Evolutionary conservation across 2,329 filamentous ascomycete species (phyloP), one percentile per base, ranked within the genome.

Genomic region (Mycosphaerelloides madeirae): DNA sequence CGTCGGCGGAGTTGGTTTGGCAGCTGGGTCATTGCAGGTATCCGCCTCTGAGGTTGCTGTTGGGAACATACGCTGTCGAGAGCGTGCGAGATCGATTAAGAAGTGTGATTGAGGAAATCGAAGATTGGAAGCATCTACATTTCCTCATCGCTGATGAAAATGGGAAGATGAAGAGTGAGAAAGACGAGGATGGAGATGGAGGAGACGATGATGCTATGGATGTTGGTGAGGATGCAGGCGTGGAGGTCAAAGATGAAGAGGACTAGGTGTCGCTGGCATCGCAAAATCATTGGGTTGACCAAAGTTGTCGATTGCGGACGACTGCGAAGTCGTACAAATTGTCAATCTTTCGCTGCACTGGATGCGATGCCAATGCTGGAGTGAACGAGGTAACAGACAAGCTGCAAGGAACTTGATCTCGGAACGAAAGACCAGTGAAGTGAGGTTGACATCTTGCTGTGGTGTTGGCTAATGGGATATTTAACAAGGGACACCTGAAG

Each of bases 31-130:
- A 97, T 71, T 97, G 91, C 69, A 84, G 82, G n/a, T 96, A 89
- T 63, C 93, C 93, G 38, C 93, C 93, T 0, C 65, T 97, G 52
- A 73, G 93, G 28, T 68, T 98, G 46, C 71, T 96, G n/a, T 68
- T 97, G 18, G 93, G 93, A 0, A 94, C 83, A 53, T 97, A 95
- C 69, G 91, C 93, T 1, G 91, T 97, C 29, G 91, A 98, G 66
- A 96, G 90, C 65, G 94, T 97, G 39, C 76, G 93, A 13, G 93
- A 98, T 68, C 77, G 91, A 15, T 68, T 97, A 60, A 79, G 88
- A 54, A 91, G 85, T 49, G 87, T 97, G 31, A 96, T 90, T 11
- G 93, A 97, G 67, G 93, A 98, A 50, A 68, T 68, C 42, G 65
- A 68, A 44, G 65, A 68, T 41, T 68, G 65, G 65, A 68, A 68